These are phyloP conservation scores for Botrytis deweyae DNA, from an alignment of 2,329 filamentous ascomycete species.

Conservation along the genomic window DNA sequence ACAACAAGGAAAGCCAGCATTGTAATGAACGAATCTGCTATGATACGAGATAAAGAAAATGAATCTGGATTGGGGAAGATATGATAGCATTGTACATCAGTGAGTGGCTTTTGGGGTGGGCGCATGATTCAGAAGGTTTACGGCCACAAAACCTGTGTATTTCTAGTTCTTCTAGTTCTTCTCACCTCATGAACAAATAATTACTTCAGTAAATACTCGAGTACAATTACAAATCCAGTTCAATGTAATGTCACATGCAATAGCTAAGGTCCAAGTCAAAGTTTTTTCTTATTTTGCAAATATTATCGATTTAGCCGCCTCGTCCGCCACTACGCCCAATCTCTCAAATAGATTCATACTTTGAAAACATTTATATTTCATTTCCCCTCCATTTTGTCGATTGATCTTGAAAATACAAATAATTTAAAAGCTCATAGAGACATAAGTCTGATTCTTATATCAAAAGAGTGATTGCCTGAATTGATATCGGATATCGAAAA, in stretches of 20 bases:
- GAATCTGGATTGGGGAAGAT: constrained; percentile 21
- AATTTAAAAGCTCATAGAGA: not conserved
- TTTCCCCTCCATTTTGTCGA: not conserved
- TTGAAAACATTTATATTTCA: not conserved
- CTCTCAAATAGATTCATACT: not conserved
- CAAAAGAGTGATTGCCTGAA: not conserved
- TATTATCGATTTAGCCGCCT: constrained; percentile 16
- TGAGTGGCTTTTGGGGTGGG: constrained; percentile 27
- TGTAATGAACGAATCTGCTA: constrained; percentile 33
- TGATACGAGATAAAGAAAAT: constrained; percentile 21
- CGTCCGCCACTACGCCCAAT: constrained; percentile 7
- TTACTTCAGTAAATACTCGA: constrained; percentile 11
- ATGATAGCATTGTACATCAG: constrained; percentile 35
- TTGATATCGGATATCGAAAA: not conserved
- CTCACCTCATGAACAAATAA: constrained; percentile 35
- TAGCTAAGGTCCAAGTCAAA: not conserved
- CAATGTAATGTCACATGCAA: constrained; percentile 9
- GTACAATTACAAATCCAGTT: constrained; percentile 7
- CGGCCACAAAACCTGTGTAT: constrained; percentile 35
- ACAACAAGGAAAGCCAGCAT: constrained; percentile 35
- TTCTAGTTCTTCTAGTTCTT: constrained; percentile 38
- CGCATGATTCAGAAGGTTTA: constrained; percentile 30
- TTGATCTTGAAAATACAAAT: not conserved
- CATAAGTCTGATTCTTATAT: not conserved
- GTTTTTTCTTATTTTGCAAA: constrained; percentile 2